Conservation (phyloP, 78 protist genomes). For the Emiliania huxleyi region DNA sequence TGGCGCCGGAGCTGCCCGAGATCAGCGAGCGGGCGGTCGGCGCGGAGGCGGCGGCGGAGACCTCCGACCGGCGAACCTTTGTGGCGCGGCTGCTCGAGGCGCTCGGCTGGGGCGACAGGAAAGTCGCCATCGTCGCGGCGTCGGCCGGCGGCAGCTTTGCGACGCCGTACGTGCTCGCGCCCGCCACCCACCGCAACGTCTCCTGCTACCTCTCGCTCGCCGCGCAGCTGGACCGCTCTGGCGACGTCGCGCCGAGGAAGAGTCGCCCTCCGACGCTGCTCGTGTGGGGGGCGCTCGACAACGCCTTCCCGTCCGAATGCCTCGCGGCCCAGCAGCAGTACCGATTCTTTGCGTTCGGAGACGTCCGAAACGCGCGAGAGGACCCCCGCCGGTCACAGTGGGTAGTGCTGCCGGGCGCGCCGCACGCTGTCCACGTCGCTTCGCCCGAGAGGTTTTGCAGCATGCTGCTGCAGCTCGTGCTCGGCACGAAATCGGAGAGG, state of each 20-base stretch:
- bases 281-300: not conserved
- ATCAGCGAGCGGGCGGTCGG: not conserved
- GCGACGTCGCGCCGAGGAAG: not conserved
- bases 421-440: not conserved
- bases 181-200: not conserved
- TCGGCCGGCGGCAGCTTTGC: not conserved
- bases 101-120: not conserved
- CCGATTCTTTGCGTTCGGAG: not conserved
- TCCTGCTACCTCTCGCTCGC: not conserved
- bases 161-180: not conserved
- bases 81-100: not conserved
- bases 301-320: not conserved
- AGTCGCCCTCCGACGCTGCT: not conserved
- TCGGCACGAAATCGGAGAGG: not conserved
- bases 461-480: not conserved
- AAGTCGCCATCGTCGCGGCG: not conserved
- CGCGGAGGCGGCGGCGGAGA: not conserved
- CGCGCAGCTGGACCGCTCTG: not conserved
- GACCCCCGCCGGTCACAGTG: not conserved
- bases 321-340: not conserved
- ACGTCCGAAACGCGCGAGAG: too few species aligned
- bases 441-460: not conserved
- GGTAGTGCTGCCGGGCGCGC: not conserved
- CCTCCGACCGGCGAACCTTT: not conserved
- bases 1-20: not conserved